Evolutionary conservation across 495 filamentous ascomycete genomes (phyloP).

Genomic region (Jackrogersella minutella): DNA sequence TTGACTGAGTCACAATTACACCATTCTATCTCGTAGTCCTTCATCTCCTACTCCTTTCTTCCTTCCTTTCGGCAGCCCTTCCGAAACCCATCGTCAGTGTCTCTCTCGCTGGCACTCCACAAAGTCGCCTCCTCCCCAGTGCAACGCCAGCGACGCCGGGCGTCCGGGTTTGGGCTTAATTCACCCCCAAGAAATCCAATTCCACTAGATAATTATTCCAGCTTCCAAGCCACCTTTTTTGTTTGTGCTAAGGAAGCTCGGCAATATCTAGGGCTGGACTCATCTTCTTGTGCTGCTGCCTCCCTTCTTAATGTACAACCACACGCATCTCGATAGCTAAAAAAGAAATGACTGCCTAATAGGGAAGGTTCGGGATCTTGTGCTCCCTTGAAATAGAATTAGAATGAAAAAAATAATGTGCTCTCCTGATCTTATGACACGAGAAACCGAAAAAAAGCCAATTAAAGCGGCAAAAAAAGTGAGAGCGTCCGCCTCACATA

Average conservation of each 20-base stretch:
- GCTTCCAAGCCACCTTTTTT: too few species aligned
- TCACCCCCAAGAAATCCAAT: too few species aligned
- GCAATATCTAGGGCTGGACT: constrained; percentile 12
- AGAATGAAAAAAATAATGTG: too few species aligned
- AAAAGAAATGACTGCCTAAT: constrained; percentile 12
- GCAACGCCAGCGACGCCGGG: constrained; percentile 19
- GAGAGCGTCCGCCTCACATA: too few species aligned
- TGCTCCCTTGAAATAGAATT: background rate
- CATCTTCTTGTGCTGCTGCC: too few species aligned
- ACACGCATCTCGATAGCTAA: background rate
- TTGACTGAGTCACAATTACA: background rate
- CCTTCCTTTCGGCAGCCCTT: constrained; percentile 19
- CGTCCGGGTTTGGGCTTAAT: constrained; percentile 14
- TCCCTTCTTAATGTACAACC: too few species aligned
- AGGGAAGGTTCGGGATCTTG: constrained; percentile 28
- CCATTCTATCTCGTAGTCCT: background rate
- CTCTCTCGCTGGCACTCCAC: background rate
- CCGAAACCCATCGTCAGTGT: constrained; percentile 21
- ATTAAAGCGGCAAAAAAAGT: too few species aligned
- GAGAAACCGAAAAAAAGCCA: too few species aligned
- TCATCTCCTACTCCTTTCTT: background rate
- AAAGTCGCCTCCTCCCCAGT: background rate
- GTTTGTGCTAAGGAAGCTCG: constrained; percentile 17
- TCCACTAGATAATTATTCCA: too few species aligned
- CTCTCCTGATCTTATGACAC: too few species aligned